These are phyloP conservation scores for Panellus pusillus DNA, from an alignment of 768 basidiomycete genomes.

Conservation along the genomic window DNA sequence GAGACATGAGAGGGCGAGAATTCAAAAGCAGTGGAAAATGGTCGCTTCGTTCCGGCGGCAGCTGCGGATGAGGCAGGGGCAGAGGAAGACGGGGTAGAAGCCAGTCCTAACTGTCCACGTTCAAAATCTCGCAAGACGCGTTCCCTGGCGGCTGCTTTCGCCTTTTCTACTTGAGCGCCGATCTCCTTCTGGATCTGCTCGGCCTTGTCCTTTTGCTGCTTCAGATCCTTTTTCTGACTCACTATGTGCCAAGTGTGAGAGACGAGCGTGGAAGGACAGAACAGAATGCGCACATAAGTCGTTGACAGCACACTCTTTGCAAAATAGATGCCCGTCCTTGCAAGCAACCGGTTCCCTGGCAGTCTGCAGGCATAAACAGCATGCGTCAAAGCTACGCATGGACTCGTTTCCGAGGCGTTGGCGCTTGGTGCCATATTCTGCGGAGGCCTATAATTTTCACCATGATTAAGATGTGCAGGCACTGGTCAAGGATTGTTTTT, in stretches of 20 bases:
- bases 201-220: slow-evolving; percentile 81
- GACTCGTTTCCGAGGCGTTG: slow-evolving; percentile 87
- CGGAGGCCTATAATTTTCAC: slow-evolving; percentile 63
- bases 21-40: slow-evolving; percentile 72
- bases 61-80: slow-evolving; percentile 37
- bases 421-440: slow-evolving; percentile 16
- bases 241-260: slow-evolving; percentile 44
- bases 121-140: slow-evolving; percentile 91
- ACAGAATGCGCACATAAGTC: slow-evolving; percentile 62
- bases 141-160: slow-evolving; percentile 75
- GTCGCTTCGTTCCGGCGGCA: slow-evolving; percentile 63
- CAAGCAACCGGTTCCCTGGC: slow-evolving; percentile 87
- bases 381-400: slow-evolving; percentile 90
- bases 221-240: slow-evolving; percentile 89
- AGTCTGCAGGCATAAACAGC: slow-evolving; percentile 81
- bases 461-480: slow-evolving; percentile 61
- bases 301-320: slow-evolving; percentile 90
- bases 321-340: slow-evolving; percentile 86
- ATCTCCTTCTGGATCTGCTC: slow-evolving; percentile 74
- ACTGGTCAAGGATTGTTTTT: no score
- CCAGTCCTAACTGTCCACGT: slow-evolving; percentile 75
- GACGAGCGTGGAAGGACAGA: slow-evolving; percentile 6
- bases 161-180: slow-evolving; percentile 74
- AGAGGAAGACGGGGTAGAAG: background rate
- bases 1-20: slow-evolving; percentile 58